Evolutionary conservation across 2,329 filamentous ascomycete genomes (phyloP).

Genomic region (Pestalotiopsis sp.): DNA sequence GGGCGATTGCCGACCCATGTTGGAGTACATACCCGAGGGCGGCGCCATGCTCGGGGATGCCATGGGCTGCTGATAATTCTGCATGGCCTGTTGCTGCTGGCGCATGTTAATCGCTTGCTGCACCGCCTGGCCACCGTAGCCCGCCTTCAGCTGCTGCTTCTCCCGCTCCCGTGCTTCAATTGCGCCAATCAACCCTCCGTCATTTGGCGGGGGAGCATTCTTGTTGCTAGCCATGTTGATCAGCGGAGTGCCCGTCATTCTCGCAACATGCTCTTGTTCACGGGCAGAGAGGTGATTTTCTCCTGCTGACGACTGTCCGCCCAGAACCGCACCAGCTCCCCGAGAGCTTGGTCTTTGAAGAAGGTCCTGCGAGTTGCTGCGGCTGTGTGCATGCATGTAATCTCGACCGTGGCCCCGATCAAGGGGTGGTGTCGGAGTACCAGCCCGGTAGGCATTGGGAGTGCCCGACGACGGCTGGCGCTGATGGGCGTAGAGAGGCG

Average conservation of each 20-base stretch:
- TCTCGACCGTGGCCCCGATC: slow-evolving; percentile 45
- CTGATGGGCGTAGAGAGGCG: slow-evolving; percentile 61
- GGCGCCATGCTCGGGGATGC: slow-evolving; percentile 27
- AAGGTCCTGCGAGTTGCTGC: slow-evolving; percentile 46
- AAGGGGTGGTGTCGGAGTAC: slow-evolving; percentile 46
- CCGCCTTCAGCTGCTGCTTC: slow-evolving; percentile 70
- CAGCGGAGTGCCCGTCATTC: slow-evolving; percentile 76
- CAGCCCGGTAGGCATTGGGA: slow-evolving; percentile 39
- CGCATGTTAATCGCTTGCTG: slow-evolving; percentile 73
- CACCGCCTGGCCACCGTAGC: slow-evolving; percentile 70
- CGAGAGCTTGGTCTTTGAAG: slow-evolving; percentile 53
- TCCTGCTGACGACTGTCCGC: slow-evolving; percentile 36
- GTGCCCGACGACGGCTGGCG: slow-evolving; percentile 59
- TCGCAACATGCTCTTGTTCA: slow-evolving; percentile 87
- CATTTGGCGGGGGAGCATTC: slow-evolving; percentile 49
- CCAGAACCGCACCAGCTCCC: slow-evolving; percentile 53
- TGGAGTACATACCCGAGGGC: slow-evolving; percentile 35
- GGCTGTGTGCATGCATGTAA: slow-evolving; percentile 44
- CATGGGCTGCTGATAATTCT: slow-evolving; percentile 35
- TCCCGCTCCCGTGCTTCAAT: slow-evolving; percentile 82
- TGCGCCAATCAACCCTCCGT: slow-evolving; percentile 72
- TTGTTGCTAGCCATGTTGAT: slow-evolving; percentile 66
- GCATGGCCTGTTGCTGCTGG: slow-evolving; percentile 54
- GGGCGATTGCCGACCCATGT: slow-evolving; percentile 31
- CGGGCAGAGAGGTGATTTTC: slow-evolving; percentile 75